Base-by-base conservation (phyloP, 2,329 filamentous ascomycete genomes). In the Cryoendolithus antarcticus region DNA sequence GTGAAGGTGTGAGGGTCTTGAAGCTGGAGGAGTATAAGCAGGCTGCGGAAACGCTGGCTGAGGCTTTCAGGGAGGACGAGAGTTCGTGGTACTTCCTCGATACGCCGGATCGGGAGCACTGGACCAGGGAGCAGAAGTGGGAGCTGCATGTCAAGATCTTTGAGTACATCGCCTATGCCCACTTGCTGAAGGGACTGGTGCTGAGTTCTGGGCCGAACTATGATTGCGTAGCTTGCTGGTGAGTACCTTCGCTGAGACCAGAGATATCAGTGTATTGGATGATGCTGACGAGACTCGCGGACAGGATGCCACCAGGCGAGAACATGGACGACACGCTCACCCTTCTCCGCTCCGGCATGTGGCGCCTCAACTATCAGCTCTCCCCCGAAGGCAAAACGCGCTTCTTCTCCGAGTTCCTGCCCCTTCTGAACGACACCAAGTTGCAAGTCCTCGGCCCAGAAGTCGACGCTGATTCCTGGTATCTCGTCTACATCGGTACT, bases 401-500 rank as follows among this genome's bases (percentile, higher is more conserved):
- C 47, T 86, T 86, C 71, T 86, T 83, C 62, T 63, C 69, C 46
- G 84, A 91, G 61, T 77, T 89, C 61, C 61, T 86, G 35, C 82
- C 83, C 10, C 69, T 86, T 34, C 71, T 91, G 47, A 75, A 84
- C 61, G 65, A 77, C 49, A 80, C 80, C 53, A 88, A 88, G 66
- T 64, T 69, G 44, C 69, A 74, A 44, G 70, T 82, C 44, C 72
- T 91, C 59, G 79, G 80, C 13, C 19, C 29, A 9, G 71, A 76
- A 37, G 15, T 19, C 15, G 79, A 85, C 55, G 59, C 67, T 49
- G 68, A 81, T 44, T 77, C 74, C 55, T 91, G 83, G 71, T 91
- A 91, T 59, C 75, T 93, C 39, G 82, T 86, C 35, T 91, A 89
- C 60, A 69, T 93, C 44, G 85, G 84, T 45, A 86, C 82, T 37